These are phyloP conservation scores for Candida ulmi DNA, from an alignment of 805 yeast genomes.

Conservation along the genomic window DNA sequence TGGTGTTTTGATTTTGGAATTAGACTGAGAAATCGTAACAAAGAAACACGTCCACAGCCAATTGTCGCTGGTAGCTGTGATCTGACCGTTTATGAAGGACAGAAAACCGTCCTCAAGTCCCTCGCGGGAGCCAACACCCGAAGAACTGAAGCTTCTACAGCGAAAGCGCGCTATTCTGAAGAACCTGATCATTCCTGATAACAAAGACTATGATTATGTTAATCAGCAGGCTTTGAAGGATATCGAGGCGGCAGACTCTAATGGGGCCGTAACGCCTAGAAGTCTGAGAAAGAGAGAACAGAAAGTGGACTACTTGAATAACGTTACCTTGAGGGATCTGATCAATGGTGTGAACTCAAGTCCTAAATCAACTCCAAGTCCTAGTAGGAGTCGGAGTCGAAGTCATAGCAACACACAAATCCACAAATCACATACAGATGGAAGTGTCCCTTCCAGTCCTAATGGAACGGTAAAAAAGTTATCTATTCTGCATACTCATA, in stretches of 20 bases:
- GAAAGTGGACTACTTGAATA: conserved; percentile 1
- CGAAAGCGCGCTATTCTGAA: conserved; percentile 21
- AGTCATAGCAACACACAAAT: too few relatives aligned
- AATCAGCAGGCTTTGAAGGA: conserved; percentile 27
- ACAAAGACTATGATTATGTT: conserved; percentile 30
- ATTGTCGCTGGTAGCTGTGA: too few relatives aligned
- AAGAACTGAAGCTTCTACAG: conserved; percentile 10
- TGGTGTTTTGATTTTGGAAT: too few relatives aligned
- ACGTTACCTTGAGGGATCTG: neutral
- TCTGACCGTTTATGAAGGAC: neutral
- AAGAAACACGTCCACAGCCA: too few relatives aligned
- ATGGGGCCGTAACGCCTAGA: conserved; percentile 7
- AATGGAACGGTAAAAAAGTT: too few relatives aligned
- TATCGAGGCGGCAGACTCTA: conserved; percentile 8
- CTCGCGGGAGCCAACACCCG: conserved; percentile 8
- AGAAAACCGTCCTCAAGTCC: neutral
- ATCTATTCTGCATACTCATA: neutral
- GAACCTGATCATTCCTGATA: conserved; percentile 32
- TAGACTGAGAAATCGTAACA: too few relatives aligned
- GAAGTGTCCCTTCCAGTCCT: neutral
- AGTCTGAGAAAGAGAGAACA: conserved; percentile 11
- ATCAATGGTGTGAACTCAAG: neutral
- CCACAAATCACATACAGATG: neutral
- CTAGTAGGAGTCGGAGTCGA: neutral
- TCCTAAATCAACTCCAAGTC: neutral